Evolutionary conservation across 1,139 yeast genomes (phyloP), one percentile per base, ranked within the genome.

Genomic region (Saccharomyces hybrid): DNA sequence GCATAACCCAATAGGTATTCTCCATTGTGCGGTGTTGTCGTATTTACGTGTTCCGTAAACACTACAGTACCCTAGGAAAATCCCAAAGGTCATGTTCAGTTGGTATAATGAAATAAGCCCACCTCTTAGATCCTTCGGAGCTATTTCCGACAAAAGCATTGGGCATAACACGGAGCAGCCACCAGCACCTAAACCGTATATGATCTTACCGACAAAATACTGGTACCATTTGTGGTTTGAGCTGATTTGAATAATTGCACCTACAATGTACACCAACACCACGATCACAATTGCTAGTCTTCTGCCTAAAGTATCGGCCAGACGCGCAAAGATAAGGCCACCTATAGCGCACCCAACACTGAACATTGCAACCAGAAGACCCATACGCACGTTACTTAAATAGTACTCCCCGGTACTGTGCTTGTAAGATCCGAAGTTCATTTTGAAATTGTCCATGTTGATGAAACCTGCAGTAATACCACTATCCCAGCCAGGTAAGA

Each of bases 401-500:
- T 73, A 71, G 50, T 63, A 60, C 7, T 56, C 67, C 47, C 77
- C 75, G 3, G 62, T 55, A 26, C 58, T 38, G 6, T 27, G 48
- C 27, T 79, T 78, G 23, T 49, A 49, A 9, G 32, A 27, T 61
- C 81, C 81, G 59, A 83, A 86, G 59, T 78, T 74, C 44, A 65
- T 64, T 54, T 70, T 72, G 65, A 83, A 88, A 61, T 80, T 81
- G 5, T 78, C 70, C 88, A 84, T 83, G 65, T 83, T 83, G 66
- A 85, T 77, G 62, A 85, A 82, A 65, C 93, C 93, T 29, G 85
- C 79, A 67, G 84, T 83, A 63, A 87, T 82, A 72, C 89, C 89
- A 34, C 88, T 83, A 72, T 83, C 88, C 78, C 82, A 83, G 60
- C 88, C 88, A 41, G 32, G 27, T 26, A 38, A 13, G 4, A 38